Base-by-base conservation (phyloP, 2,329 filamentous ascomycete species). In the Xylariaceae sp. region DNA sequence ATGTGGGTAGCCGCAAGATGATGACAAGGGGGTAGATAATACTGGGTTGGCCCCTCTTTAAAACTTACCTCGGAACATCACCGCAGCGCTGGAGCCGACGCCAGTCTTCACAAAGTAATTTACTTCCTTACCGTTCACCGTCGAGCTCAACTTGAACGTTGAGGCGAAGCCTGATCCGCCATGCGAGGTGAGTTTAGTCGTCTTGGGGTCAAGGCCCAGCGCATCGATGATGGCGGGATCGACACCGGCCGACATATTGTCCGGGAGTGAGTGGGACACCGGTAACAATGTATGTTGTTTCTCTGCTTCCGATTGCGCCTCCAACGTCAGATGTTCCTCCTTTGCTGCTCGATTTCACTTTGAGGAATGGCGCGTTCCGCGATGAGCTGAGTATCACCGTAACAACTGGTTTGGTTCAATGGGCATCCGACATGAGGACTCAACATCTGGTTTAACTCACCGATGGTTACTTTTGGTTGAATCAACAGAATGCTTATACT, bases 51-150 rank as follows among this genome's bases (percentile, higher is more conserved):
- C 35, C 7, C 11, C 35, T 8, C 19, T n/a, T 27, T 27, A 8
- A 46, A 53, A 30, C 66, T 59, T 54, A 84, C 84, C 87, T 70
- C 75, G 73, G 66, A 91, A 91, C 87, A 91, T 91, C 37, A 77
- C 60, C 46, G 81, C 78, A 0, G 86, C 80, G 19, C 80, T 78
- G 2, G 72, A 66, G 0, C 85, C 86, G 3, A 69, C 71, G 0
- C 84, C 85, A 0, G 79, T 88, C 71, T 92, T 91, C 70, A 91
- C 80, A 68, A 91, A 92, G 64, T 80, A 91, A 26, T 75, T 72
- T 60, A 73, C 75, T 1, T 76, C 72, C 43, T 72, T 72, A 32
- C 79, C 81, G 62, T 82, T 72, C 12, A 69, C 60, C 2, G 73
- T 69, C 2, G 72, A 70, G 11, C 72, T 72, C 50, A 80, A 64